Conservation (phyloP, 2,329 filamentous ascomycete species). For the Fusarium euwallaceae region DNA sequence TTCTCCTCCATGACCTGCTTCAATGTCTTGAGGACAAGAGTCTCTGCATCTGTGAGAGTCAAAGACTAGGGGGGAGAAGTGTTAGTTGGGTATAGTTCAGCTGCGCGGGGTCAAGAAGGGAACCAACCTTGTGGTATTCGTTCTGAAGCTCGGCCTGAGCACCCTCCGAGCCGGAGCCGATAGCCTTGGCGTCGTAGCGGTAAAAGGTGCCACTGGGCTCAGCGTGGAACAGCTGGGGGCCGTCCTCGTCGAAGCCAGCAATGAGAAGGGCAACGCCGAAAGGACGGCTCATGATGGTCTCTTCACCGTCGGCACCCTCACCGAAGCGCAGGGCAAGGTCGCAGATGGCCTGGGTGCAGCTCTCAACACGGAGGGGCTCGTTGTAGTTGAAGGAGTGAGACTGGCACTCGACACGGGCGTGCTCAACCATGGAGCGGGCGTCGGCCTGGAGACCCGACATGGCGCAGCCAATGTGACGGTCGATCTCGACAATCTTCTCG, state of each 20-base stretch:
- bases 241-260: constrained; percentile 97
- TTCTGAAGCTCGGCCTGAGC: constrained; percentile 98
- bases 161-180: constrained; percentile 96
- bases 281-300: constrained; percentile 97
- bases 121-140: constrained; percentile 89
- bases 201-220: constrained; percentile 99
- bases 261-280: constrained; percentile 98
- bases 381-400: constrained; percentile 98
- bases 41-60: constrained; percentile 92
- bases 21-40: constrained; percentile 94
- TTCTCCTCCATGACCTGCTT: constrained; percentile 99
- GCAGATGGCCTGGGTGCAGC: constrained; percentile 98
- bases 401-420: constrained; percentile 97
- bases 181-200: constrained; percentile 98
- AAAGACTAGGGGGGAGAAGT: constrained; percentile 71
- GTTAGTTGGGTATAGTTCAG: constrained; percentile 9
- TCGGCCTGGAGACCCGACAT: constrained; percentile 99
- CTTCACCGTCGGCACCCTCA: constrained; percentile 96
- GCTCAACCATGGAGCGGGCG: constrained; percentile 97
- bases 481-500: constrained; percentile 99
- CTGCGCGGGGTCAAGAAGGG: background rate
- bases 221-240: constrained; percentile 96
- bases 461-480: constrained; percentile 97
- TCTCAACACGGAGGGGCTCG: constrained; percentile 94
- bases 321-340: constrained; percentile 96